Base-by-base conservation (phyloP, 495 filamentous ascomycete species). In the Talaromyces wortmannii region DNA sequence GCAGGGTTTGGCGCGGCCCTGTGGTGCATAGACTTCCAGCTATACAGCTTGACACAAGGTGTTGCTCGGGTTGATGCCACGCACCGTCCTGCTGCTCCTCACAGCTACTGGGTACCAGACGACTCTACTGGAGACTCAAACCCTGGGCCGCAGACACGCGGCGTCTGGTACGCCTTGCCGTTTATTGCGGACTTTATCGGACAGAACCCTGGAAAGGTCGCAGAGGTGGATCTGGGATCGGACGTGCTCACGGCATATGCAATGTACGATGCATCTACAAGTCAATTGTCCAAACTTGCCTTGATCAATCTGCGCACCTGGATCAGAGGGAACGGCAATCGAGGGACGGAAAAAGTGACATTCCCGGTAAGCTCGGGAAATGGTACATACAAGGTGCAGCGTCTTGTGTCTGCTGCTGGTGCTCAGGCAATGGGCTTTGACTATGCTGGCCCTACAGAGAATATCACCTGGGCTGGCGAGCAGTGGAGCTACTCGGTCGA, bases 401-500 rank as follows among this genome's bases (percentile, higher is more conserved):
- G 58, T 3, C 49, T 67, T 46, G 48, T 53, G 18, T 48, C 62
- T 18, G 63, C 55, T 4, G 51, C 56, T 33, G 64, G 64, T 42
- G 51, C 64, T 6, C 18, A 46, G 16, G 64, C 56, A 13, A 13
- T 57, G 23, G 64, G 64, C 5, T 64, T 60, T 53, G 64, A 67
- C 16, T 43, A 52, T 23, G 59, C 57, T 40, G 58, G 62, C 6
- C 46, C 46, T 0, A 23, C 48, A 16, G 23, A 67, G 29, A 65
- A 65, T 56, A 58, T 64, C 7, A 65, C 62, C 13, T 65, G 64
- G 64, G 61, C 63, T 18, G 60, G 64, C 10, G 58, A 63, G 52
- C 58, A 63, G 29, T 67, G 64, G 63, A 53, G 44, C n/a, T 59
- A 58, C 45, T 53, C 51, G 31, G 43, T 64, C 18, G 55, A 62